These are phyloP conservation scores for Anastatica hierochuntica DNA, from an alignment of 345 rosid genomes.

Conservation along the genomic window DNA sequence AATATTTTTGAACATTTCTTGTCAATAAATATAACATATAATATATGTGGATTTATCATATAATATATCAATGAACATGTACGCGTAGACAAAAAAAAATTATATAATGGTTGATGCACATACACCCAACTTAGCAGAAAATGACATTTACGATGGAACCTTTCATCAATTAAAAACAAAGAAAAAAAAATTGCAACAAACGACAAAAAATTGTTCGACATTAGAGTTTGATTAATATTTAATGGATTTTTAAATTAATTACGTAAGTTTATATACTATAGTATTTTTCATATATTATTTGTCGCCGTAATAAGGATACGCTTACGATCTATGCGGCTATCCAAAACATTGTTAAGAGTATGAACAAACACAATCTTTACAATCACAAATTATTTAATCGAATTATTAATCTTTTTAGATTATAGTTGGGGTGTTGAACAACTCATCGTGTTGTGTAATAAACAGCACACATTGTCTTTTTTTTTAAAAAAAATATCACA, in stretches of 20 bases:
- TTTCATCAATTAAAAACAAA: not conserved
- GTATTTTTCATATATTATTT: constrained; percentile 8
- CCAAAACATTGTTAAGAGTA: constrained; percentile 14
- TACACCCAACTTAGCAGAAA: constrained; percentile 22
- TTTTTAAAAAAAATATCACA: not conserved
- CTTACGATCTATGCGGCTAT: constrained; percentile 11
- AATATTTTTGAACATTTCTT: too few species aligned
- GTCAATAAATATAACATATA: too few species aligned
- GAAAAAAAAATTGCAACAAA: not conserved
- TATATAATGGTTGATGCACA: constrained; percentile 8
- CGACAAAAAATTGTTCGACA: constrained; percentile 12
- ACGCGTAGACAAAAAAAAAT: constrained; percentile 18
- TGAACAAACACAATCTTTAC: constrained; percentile 37
- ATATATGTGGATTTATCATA: not conserved
- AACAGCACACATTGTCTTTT: constrained; percentile 3
- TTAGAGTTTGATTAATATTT: constrained; percentile 1
- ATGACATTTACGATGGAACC: constrained; percentile 19
- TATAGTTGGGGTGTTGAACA: constrained; percentile 32
- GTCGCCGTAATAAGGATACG: constrained; percentile 21
- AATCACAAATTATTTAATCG: constrained; percentile 9
- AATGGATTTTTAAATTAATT: not conserved
- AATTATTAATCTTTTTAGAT: constrained; percentile 5
- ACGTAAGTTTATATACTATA: constrained; percentile 4
- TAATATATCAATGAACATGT: not conserved
- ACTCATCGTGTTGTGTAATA: constrained; percentile 27